These are phyloP conservation scores for Stipa capillata DNA, from an alignment of 176 grass and related monocot genomes.

Conservation along the genomic window DNA sequence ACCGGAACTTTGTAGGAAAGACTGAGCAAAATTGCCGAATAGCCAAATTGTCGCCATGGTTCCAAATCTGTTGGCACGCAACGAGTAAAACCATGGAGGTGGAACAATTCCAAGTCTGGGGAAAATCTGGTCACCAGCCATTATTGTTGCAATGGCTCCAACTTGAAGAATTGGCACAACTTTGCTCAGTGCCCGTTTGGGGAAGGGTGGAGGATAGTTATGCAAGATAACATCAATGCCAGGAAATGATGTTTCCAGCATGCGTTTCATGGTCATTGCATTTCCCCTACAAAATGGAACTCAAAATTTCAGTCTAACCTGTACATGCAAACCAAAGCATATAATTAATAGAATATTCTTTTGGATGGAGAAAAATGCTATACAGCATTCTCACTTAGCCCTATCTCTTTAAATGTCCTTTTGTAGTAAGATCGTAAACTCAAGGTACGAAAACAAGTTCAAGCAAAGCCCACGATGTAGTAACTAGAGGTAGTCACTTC, in stretches of 20 bases:
- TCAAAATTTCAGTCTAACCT: background rate
- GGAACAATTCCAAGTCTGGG: constrained; percentile 74
- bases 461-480: background rate
- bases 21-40: constrained; percentile 79
- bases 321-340: background rate
- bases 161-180: constrained; percentile 80
- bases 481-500: background rate
- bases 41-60: constrained; percentile 83
- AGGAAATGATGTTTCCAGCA: constrained; percentile 89
- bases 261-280: constrained; percentile 84
- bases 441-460: background rate
- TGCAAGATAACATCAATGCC: constrained; percentile 74
- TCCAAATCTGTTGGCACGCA: constrained; percentile 90
- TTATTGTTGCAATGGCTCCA: constrained; percentile 62
- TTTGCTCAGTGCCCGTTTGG: constrained; percentile 81
- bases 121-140: constrained; percentile 91
- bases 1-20: constrained; percentile 83
- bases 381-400: background rate
- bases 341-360: background rate
- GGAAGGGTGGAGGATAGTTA: constrained; percentile 80
- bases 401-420: background rate
- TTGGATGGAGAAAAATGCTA: background rate
- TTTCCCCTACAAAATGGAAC: constrained; percentile 55
- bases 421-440: background rate
- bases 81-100: constrained; percentile 57